These are phyloP conservation scores for Thuja plicata DNA, from an alignment of 83 land plant species.

Conservation along the genomic window DNA sequence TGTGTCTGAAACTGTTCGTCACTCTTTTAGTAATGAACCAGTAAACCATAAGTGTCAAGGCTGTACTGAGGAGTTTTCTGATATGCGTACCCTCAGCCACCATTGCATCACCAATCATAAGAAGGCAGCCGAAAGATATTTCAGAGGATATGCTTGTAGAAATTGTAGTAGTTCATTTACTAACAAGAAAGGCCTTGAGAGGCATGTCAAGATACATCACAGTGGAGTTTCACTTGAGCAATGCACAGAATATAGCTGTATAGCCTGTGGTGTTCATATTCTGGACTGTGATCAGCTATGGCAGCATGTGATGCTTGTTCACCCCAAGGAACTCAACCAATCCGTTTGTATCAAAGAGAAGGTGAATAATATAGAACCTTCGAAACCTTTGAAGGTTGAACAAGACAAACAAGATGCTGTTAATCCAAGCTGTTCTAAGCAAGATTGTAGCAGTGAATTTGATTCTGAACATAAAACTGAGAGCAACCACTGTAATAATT, in stretches of 20 bases:
- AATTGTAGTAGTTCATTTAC: slow-evolving; percentile 69
- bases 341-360: slow-evolving; percentile 18
- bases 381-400: neutral
- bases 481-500: neutral
- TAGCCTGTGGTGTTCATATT: slow-evolving; percentile 67
- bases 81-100: slow-evolving; percentile 51
- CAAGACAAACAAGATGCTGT: slow-evolving; percentile 8
- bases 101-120: slow-evolving; percentile 75
- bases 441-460: neutral
- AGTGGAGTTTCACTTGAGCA: slow-evolving; percentile 46
- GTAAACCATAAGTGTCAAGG: slow-evolving; percentile 40
- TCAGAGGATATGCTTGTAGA: slow-evolving; percentile 84
- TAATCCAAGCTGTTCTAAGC: neutral
- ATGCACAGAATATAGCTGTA: slow-evolving; percentile 54
- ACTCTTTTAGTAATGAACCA: neutral
- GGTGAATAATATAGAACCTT: neutral
- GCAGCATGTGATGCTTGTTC: slow-evolving; percentile 71
- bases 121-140: slow-evolving; percentile 74
- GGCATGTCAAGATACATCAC: slow-evolving; percentile 70
- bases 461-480: slow-evolving; percentile 6
- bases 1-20: neutral
- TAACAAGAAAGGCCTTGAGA: slow-evolving; percentile 60
- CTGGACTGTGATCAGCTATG: slow-evolving; percentile 64
- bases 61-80: slow-evolving; percentile 55
- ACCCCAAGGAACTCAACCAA: slow-evolving; percentile 44